Conservation (phyloP, 345 rosid species). For the Eucalyptus pumila region DNA sequence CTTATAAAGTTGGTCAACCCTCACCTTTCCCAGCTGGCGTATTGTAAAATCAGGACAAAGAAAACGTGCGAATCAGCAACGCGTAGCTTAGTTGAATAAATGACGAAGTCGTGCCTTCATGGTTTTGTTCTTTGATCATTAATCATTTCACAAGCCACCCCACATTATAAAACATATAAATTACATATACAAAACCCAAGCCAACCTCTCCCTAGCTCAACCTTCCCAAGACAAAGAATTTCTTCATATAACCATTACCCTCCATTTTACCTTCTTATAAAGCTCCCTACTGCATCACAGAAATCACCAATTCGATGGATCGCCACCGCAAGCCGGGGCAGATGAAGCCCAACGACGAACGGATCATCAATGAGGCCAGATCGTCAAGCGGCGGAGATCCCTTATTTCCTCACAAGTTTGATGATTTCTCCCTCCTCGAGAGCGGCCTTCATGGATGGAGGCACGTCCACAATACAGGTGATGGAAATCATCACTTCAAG, state of each 20-base stretch:
- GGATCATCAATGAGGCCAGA: neutral
- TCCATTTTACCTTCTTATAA: neutral
- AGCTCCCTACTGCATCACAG: neutral
- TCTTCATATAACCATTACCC: neutral
- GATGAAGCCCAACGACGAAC: neutral
- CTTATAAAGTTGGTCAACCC: neutral
- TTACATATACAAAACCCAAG: neutral
- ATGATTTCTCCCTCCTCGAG: neutral
- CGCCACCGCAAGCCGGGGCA: neutral
- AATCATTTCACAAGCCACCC: neutral
- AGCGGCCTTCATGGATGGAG: neutral
- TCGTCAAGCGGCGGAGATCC: neutral
- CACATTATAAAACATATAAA: neutral
- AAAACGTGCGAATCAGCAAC: neutral
- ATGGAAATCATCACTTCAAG: neutral
- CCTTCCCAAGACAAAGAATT: neutral
- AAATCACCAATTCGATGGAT: neutral
- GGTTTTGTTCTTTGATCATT: neutral
- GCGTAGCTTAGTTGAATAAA: neutral
- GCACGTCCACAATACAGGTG: neutral
- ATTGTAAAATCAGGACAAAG: neutral
- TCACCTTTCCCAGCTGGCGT: neutral
- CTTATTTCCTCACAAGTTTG: neutral
- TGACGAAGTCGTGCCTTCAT: neutral
- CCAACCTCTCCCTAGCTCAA: neutral